Base-by-base conservation (phyloP, 257 asterid genomes). In the Haberlea rhodopensis region DNA sequence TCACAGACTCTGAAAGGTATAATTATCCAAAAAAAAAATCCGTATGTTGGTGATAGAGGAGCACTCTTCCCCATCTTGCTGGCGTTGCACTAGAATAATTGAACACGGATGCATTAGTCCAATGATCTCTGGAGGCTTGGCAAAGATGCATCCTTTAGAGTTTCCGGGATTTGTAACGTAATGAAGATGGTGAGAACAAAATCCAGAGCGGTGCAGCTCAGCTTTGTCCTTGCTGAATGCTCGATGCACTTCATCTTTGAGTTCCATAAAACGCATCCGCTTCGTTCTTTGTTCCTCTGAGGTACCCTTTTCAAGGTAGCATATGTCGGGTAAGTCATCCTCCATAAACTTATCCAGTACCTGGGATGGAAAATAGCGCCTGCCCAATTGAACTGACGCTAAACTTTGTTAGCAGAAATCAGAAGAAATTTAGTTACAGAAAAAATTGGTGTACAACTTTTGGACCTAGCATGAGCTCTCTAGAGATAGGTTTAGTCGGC, bases 221-320 rank as follows among this genome's bases (percentile, higher is more conserved):
- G 86, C 85, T 63, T 83, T 87, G 87, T 87, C 94, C 76, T 80
- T 85, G 78, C 62, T 73, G 78, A 87, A 87, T 29, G 94, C 95
- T 71, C 53, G 71, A 21, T 81, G 80, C 65, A 87, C 86, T 58
- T 87, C 90, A 31, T 73, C 86, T 69, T 71, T 87, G 59, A 87
- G 95, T 58, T 85, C 88, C 75, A 78, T 60, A 46, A 81, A 81
- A 21, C 86, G 89, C 34, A 1, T 46, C 20, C 83, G 78, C 75
- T 85, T 87, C 70, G 73, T 56, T 49, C 66, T 74, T 77, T 78
- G 87, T 71, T 87, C 94, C 24, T 85, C 95, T 5, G 74, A 78
- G 20, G 88, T 85, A 58, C 90, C 95, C 75, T 65, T 78, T 66
- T 85, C 88, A 1, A 85, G 90, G 75, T 77, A 82, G 70, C 77